Conservation (phyloP, 257 asterid species). For the Orobanche coerulescens region DNA sequence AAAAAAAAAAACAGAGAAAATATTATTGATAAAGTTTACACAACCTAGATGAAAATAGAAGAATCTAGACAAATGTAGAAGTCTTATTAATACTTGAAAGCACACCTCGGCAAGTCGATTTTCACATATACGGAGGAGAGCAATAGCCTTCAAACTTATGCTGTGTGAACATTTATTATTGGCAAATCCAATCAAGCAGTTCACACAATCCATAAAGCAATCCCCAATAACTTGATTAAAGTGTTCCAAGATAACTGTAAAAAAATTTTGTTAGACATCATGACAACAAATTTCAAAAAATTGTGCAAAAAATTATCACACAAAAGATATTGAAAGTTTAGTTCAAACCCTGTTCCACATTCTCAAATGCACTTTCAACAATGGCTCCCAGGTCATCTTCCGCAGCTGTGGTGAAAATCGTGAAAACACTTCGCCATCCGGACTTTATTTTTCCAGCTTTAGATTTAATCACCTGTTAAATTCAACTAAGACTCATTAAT, state of each 20-base stretch:
- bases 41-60: not conserved
- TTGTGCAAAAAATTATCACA: constrained; percentile 8
- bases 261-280: constrained; percentile 30
- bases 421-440: constrained; percentile 97
- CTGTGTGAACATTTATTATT: constrained; percentile 69
- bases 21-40: not conserved
- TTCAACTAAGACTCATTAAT: constrained; percentile 28
- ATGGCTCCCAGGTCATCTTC: constrained; percentile 75
- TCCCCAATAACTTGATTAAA: constrained; percentile 87
- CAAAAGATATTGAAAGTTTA: constrained; percentile 18
- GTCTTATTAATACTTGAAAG: constrained; percentile 11
- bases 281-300: constrained; percentile 19
- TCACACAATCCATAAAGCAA: constrained; percentile 94
- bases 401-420: constrained; percentile 89
- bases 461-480: constrained; percentile 77
- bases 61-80: not conserved
- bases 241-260: constrained; percentile 95
- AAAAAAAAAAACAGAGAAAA: not conserved
- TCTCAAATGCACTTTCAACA: constrained; percentile 97
- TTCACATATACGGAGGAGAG: constrained; percentile 96
- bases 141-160: constrained; percentile 96
- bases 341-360: constrained; percentile 82
- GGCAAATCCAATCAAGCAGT: constrained; percentile 93
- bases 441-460: constrained; percentile 85
- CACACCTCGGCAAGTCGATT: constrained; percentile 98